A percentile compares a stretch with the other conserved stretches of the same genome.
phyloP scores from a whole-genome alignment of 2,329 filamentous ascomycete species.

The Arthrobotrys entomopaga region DNA sequence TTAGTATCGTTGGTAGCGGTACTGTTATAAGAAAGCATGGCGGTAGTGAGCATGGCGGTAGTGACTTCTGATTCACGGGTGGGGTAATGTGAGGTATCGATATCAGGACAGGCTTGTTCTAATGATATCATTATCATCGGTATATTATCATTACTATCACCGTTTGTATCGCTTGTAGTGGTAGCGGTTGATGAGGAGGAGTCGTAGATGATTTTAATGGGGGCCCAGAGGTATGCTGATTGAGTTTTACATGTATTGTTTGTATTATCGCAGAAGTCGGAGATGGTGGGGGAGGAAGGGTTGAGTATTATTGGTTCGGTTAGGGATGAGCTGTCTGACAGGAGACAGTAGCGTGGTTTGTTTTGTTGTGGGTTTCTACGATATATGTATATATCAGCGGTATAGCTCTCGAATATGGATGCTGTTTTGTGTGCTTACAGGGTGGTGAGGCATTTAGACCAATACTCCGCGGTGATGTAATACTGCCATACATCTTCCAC shows the following conservation, averaged over 20 bases:
- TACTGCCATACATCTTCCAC: conserved; percentile 30
- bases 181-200: not conserved
- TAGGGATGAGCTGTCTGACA: not conserved
- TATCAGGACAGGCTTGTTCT: conserved; percentile 31
- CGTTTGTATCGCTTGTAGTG: not conserved
- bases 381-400: not conserved
- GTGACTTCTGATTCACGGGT: conserved; percentile 20
- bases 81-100: conserved; percentile 38
- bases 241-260: conserved; percentile 16
- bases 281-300: conserved; percentile 19
- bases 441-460: conserved; percentile 22
- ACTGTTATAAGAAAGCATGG: not conserved
- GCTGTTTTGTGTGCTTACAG: conserved; percentile 8
- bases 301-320: conserved; percentile 24
- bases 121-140: conserved; percentile 15
- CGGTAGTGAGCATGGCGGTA: conserved; percentile 4
- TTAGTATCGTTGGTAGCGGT: not conserved
- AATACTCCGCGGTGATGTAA: conserved; percentile 29
- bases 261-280: conserved; percentile 25
- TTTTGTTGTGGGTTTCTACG: conserved; percentile 2
- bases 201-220: conserved; percentile 42
- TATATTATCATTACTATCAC: conserved; percentile 4
- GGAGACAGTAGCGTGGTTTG: conserved; percentile 35
- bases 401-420: not conserved
- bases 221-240: conserved; percentile 33